Conservation (phyloP, 2,329 filamentous ascomycete genomes). For the Xylariomycetidae sp. region DNA sequence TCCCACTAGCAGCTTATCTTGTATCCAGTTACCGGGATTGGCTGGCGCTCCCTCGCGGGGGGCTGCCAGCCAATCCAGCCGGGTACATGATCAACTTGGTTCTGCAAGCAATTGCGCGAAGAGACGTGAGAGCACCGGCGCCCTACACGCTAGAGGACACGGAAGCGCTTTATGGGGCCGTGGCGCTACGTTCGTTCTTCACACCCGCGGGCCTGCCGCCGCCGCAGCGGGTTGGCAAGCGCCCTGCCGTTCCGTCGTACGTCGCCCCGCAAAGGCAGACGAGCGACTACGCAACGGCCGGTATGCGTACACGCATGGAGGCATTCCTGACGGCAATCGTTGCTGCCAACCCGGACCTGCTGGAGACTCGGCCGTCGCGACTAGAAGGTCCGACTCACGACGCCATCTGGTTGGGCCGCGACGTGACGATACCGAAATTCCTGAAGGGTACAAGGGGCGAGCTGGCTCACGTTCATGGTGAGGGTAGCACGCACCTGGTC, state of each 20-base stretch:
- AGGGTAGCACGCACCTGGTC: constrained; percentile 22
- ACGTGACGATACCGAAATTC: background rate
- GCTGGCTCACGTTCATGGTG: constrained; percentile 3
- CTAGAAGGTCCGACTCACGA: background rate
- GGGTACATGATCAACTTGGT: background rate
- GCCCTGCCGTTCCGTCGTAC: background rate
- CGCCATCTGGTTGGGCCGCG: background rate
- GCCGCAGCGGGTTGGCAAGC: no score
- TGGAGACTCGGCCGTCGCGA: background rate
- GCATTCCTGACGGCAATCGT: background rate
- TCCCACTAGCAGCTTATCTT: background rate
- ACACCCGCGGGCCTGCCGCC: no score
- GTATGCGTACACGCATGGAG: background rate
- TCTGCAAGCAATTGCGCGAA: background rate
- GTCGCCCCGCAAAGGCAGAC: constrained; percentile 2
- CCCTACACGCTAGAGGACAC: background rate
- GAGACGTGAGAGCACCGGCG: background rate
- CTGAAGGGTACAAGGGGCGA: constrained; percentile 1
- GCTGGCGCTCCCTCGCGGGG: background rate
- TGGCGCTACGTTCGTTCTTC: background rate
- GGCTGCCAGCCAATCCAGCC: background rate
- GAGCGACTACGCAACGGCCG: background rate
- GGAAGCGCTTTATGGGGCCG: background rate
- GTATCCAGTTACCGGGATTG: background rate
- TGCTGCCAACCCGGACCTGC: background rate